These are phyloP conservation scores for Albatrellus ellisii DNA, from an alignment of 768 basidiomycete genomes.

Conservation along the genomic window DNA sequence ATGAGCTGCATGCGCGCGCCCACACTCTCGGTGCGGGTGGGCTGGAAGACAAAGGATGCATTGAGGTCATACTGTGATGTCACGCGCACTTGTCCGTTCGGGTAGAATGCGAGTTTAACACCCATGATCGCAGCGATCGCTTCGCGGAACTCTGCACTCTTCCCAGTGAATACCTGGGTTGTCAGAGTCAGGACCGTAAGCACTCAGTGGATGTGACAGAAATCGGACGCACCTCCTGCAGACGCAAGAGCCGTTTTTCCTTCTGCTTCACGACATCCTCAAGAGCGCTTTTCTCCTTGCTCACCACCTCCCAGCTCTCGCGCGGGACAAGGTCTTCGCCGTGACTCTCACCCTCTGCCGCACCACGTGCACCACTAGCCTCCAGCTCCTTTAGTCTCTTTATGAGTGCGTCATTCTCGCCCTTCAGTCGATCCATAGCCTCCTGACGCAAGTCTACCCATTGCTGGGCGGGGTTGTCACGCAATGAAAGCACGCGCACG, in stretches of 20 bases:
- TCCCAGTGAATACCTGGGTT: slow-evolving; percentile 73
- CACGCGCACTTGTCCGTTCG: slow-evolving; percentile 80
- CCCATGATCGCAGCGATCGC: slow-evolving; percentile 84
- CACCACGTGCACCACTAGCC: slow-evolving; percentile 19
- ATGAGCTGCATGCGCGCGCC: slow-evolving; percentile 55
- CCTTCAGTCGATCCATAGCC: slow-evolving; percentile 60
- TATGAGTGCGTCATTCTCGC: slow-evolving; percentile 77
- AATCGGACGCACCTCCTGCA: slow-evolving; percentile 47
- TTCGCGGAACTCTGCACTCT: slow-evolving; percentile 84
- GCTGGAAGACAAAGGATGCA: slow-evolving; percentile 82
- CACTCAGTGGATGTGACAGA: neutral
- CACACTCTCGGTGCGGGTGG: slow-evolving; percentile 22
- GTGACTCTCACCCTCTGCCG: slow-evolving; percentile 12
- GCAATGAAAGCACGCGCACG: slow-evolving; percentile 52
- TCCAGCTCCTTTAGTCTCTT: slow-evolving; percentile 52
- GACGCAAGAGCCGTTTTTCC: slow-evolving; percentile 64
- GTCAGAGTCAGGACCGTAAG: neutral
- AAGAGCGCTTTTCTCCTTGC: slow-evolving; percentile 56
- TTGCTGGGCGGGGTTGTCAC: slow-evolving; percentile 71
- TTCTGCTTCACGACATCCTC: slow-evolving; percentile 56
- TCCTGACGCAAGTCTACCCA: slow-evolving; percentile 69
- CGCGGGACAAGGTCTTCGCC: slow-evolving; percentile 49
- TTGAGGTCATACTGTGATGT: slow-evolving; percentile 84
- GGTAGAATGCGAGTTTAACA: slow-evolving; percentile 83
- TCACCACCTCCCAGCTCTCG: too few relatives aligned